phyloP scores from a whole-genome alignment of 1,284 basidiomycete species.

The Pseudozyma hubeiensis region DNA sequence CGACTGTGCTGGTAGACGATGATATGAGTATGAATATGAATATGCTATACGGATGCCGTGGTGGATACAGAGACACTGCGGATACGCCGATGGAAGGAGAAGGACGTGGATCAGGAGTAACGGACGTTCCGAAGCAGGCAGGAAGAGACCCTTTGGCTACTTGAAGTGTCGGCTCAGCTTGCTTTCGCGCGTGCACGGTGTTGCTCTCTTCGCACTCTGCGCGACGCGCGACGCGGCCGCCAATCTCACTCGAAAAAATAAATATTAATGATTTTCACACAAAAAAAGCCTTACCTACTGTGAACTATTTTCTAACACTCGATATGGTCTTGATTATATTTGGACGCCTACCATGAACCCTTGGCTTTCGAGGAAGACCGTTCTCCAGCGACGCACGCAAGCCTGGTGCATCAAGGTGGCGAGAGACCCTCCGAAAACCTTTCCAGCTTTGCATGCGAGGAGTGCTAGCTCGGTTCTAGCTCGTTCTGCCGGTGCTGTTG shows the following conservation, averaged over 20 bases:
- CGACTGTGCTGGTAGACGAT: no score
- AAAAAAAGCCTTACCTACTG: not conserved
- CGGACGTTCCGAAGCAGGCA: not conserved
- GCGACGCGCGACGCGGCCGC: conserved; percentile 45
- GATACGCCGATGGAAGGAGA: not conserved
- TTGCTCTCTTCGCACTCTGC: conserved; percentile 25
- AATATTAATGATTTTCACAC: conserved; percentile 6
- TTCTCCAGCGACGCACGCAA: no score
- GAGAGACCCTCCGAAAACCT: no score
- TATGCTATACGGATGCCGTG: not conserved
- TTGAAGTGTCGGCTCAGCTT: conserved; percentile 13
- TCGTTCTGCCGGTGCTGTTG: not conserved
- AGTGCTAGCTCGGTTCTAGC: not conserved
- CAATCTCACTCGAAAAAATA: conserved; percentile 15
- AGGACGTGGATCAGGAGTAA: not conserved
- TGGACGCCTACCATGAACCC: no score
- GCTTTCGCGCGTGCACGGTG: conserved; percentile 13
- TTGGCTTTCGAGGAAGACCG: no score
- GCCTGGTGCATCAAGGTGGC: no score
- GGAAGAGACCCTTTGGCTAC: not conserved
- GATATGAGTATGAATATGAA: not conserved
- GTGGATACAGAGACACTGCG: not conserved
- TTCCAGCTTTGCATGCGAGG: no score
- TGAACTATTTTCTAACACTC: not conserved
- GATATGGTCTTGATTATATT: no score